Conservation (phyloP, 129 eudicot species). For the Flaveria linearis region DNA sequence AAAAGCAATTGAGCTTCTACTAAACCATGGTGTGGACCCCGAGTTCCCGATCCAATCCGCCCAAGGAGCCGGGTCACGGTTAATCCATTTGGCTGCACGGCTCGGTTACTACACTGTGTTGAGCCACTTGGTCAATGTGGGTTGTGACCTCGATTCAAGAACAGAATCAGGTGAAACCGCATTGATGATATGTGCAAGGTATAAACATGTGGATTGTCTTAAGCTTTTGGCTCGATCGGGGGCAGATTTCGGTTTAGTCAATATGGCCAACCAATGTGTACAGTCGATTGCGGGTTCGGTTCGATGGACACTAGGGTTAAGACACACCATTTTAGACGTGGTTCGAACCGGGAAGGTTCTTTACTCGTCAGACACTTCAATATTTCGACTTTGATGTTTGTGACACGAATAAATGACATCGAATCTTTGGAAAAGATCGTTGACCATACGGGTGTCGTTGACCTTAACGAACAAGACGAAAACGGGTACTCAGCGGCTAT, state of each 20-base stretch:
- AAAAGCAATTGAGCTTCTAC: slow-evolving; percentile 53
- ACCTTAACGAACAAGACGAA: slow-evolving; percentile 64
- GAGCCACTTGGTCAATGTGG: slow-evolving; percentile 46
- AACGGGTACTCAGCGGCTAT: slow-evolving; percentile 73
- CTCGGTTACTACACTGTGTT: slow-evolving; percentile 49
- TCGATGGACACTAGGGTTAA: slow-evolving; percentile 56
- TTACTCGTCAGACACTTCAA: slow-evolving; percentile 44
- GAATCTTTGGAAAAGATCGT: slow-evolving; percentile 55
- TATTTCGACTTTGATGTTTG: slow-evolving; percentile 66
- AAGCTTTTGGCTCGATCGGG: slow-evolving; percentile 58
- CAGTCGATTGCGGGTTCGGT: slow-evolving; percentile 48
- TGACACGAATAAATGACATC: slow-evolving; percentile 55
- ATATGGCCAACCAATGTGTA: slow-evolving; percentile 47
- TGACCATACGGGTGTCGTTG: slow-evolving; percentile 41
- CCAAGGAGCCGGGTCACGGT: slow-evolving; percentile 41
- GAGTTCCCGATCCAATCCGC: slow-evolving; percentile 54
- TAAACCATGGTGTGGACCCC: slow-evolving; percentile 53
- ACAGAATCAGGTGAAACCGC: slow-evolving; percentile 73
- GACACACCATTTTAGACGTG: slow-evolving; percentile 51
- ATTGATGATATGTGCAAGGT: slow-evolving; percentile 60
- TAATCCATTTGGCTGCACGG: slow-evolving; percentile 70
- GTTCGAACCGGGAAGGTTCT: slow-evolving; percentile 51
- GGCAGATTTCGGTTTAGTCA: slow-evolving; percentile 72
- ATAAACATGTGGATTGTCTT: slow-evolving; percentile 64
- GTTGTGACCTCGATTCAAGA: slow-evolving; percentile 61